These are phyloP conservation scores for Zasmidium cellare DNA, from an alignment of 2,329 filamentous ascomycete species.

Conservation along the genomic window DNA sequence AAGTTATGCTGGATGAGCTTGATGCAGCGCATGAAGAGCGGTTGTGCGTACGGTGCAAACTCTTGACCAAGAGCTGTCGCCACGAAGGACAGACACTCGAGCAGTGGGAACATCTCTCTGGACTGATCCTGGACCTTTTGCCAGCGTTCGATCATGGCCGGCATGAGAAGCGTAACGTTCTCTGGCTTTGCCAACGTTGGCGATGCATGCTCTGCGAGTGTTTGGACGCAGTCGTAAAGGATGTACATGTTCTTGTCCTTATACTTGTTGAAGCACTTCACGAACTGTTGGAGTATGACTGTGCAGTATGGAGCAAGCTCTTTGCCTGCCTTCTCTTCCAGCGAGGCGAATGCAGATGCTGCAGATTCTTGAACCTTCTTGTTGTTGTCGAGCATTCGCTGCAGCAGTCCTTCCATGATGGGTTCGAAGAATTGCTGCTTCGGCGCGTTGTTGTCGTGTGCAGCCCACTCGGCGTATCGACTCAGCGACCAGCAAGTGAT, in stretches of 20 bases:
- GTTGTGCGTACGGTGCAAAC: slow-evolving; percentile 80
- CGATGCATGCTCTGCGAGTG: slow-evolving; percentile 87
- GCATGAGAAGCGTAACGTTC: slow-evolving; percentile 86
- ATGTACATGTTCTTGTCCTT: slow-evolving; percentile 99
- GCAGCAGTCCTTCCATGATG: slow-evolving; percentile 94
- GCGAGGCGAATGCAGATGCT: slow-evolving; percentile 90
- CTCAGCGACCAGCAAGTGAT: slow-evolving; percentile 98
- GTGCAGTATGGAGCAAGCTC: slow-evolving; percentile 81
- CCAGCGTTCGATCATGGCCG: slow-evolving; percentile 85
- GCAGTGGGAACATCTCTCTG: slow-evolving; percentile 85
- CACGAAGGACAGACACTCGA: slow-evolving; percentile 96
- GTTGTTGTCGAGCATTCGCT: slow-evolving; percentile 93
- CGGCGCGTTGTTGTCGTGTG: slow-evolving; percentile 67
- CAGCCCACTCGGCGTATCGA: slow-evolving; percentile 90
- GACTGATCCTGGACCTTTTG: slow-evolving; percentile 84
- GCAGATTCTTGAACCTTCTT: slow-evolving; percentile 97
- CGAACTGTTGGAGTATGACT: slow-evolving; percentile 89
- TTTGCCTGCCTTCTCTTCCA: slow-evolving; percentile 88
- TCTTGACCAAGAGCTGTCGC: slow-evolving; percentile 78
- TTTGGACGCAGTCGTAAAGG: slow-evolving; percentile 97
- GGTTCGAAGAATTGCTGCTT: slow-evolving; percentile 83
- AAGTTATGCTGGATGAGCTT: slow-evolving; percentile 90
- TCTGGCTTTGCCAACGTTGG: slow-evolving; percentile 76
- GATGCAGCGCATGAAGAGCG: slow-evolving; percentile 85
- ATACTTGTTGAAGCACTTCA: slow-evolving; percentile 88